phyloP scores from a whole-genome alignment of 441 rosid genomes.

The Pelargonium citronellum region DNA sequence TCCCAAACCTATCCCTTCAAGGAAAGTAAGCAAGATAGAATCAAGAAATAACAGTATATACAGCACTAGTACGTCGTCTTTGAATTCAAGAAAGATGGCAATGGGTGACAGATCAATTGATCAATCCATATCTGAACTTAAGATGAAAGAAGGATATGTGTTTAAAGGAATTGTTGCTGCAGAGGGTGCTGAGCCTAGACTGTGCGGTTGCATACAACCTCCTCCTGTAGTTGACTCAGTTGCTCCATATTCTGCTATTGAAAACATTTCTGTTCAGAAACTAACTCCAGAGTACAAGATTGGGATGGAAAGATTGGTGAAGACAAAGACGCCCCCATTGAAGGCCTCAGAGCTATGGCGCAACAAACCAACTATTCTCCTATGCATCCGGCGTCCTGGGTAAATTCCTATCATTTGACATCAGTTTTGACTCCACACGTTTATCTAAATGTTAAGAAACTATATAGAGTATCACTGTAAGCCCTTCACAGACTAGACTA shows the following conservation, averaged over 20 bases:
- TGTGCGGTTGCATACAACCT: slow-evolving; percentile 56
- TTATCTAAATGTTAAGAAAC: too few species aligned
- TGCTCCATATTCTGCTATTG: slow-evolving; percentile 45
- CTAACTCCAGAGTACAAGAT: slow-evolving; percentile 50
- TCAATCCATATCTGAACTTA: slow-evolving; percentile 46
- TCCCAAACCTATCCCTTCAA: slow-evolving; percentile 23
- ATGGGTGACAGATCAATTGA: slow-evolving; percentile 33
- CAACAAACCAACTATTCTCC: slow-evolving; percentile 49
- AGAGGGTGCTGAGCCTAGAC: slow-evolving; percentile 50
- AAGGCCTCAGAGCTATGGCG: slow-evolving; percentile 59
- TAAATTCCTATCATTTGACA: slow-evolving; percentile 24
- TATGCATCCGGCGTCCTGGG: slow-evolving; percentile 67
- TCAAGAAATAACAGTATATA: slow-evolving; percentile 34
- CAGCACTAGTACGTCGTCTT: slow-evolving; percentile 25
- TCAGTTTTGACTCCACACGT: not conserved
- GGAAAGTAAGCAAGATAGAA: slow-evolving; percentile 22
- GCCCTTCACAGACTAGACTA: too few species aligned
- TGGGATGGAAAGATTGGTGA: slow-evolving; percentile 52
- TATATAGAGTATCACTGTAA: too few species aligned
- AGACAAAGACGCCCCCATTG: slow-evolving; percentile 51
- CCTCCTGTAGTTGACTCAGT: slow-evolving; percentile 44
- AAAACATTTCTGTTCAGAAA: slow-evolving; percentile 46
- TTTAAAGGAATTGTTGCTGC: slow-evolving; percentile 64
- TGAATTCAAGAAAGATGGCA: slow-evolving; percentile 25
- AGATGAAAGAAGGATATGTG: slow-evolving; percentile 47